Evolutionary conservation across 2,329 filamentous ascomycete species (phyloP).

Genomic region (Dryadomyces quercus-mongolicae): DNA sequence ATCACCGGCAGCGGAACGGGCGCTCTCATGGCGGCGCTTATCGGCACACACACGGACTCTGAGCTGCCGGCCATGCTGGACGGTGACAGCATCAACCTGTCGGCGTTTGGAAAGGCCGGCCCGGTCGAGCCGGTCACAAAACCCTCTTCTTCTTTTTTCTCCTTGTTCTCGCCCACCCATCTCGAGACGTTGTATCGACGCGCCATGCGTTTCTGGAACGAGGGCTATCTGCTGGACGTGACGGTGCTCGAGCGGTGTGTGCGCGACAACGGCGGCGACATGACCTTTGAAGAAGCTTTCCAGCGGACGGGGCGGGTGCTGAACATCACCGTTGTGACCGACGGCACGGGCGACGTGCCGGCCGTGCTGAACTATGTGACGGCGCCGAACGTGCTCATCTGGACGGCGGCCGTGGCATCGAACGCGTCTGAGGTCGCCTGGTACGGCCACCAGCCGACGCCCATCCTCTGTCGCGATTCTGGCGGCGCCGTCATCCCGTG

Average conservation of each 20-base stretch:
- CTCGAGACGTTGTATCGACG: slow-evolving; percentile 54
- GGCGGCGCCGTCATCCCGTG: slow-evolving; percentile 56
- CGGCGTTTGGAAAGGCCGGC: slow-evolving; percentile 48
- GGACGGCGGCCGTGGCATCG: slow-evolving; percentile 67
- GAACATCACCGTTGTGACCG: slow-evolving; percentile 82
- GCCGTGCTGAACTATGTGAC: slow-evolving; percentile 86
- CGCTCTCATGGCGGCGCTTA: slow-evolving; percentile 76
- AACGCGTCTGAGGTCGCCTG: slow-evolving; percentile 55
- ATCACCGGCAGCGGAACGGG: slow-evolving; percentile 87
- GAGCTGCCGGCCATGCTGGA: slow-evolving; percentile 67
- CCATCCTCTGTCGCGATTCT: slow-evolving; percentile 64
- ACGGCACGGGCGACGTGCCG: slow-evolving; percentile 60
- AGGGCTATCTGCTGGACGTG: slow-evolving; percentile 77
- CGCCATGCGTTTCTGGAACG: slow-evolving; percentile 53
- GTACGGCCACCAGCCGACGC: slow-evolving; percentile 50
- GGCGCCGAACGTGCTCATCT: slow-evolving; percentile 80
- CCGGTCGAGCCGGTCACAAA: neutral
- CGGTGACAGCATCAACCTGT: slow-evolving; percentile 71
- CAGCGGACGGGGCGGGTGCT: slow-evolving; percentile 72
- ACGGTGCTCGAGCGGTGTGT: slow-evolving; percentile 75
- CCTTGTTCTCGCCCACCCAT: neutral
- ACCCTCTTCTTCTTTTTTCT: neutral
- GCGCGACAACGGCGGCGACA: slow-evolving; percentile 69
- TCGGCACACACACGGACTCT: slow-evolving; percentile 77
- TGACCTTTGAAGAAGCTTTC: slow-evolving; percentile 91